Percentiles rank a stretch among this genome's conserved stretches.
Evolutionary conservation across 306 rosid species (phyloP).

Genomic region (Gastrolobium bilobum): DNA sequence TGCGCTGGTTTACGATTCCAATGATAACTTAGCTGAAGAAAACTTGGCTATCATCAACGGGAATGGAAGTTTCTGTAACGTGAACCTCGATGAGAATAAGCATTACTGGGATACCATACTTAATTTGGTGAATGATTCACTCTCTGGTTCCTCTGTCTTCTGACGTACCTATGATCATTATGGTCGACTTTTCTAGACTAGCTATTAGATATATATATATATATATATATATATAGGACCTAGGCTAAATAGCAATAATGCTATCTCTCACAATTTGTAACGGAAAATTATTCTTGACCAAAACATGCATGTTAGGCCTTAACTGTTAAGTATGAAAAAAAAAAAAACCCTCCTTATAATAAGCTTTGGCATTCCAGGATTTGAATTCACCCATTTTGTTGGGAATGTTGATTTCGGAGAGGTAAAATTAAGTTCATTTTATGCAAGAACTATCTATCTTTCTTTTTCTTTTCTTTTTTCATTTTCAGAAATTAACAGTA

Average conservation of each 20-base stretch:
- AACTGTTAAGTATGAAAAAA: background rate
- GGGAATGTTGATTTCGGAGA: background rate
- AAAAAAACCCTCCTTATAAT: background rate
- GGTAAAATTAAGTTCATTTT: background rate
- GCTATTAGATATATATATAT: background rate
- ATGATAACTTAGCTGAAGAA: conserved; percentile 12
- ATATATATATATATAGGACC: background rate
- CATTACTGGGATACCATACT: conserved; percentile 59
- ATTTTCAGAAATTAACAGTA: too few species aligned
- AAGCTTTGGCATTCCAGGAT: background rate
- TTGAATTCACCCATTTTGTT: background rate
- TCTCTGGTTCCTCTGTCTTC: conserved; percentile 59
- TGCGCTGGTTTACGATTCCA: conserved; percentile 30
- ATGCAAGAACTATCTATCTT: too few species aligned
- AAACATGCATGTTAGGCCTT: background rate
- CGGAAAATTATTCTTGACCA: background rate
- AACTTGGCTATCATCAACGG: conserved; percentile 35
- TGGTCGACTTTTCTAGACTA: background rate
- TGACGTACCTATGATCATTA: background rate
- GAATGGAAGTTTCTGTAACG: conserved; percentile 43
- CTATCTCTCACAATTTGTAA: conserved; percentile 24
- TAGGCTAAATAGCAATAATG: conserved; percentile 21
- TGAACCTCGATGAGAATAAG: conserved; percentile 52
- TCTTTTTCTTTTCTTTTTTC: too few species aligned
- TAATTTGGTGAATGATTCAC: conserved; percentile 58